Evolutionary conservation across 352 stramenopile genomes (phyloP), one percentile per base, ranked within the genome.

Genomic region (Halophytophthora batemanensis): DNA sequence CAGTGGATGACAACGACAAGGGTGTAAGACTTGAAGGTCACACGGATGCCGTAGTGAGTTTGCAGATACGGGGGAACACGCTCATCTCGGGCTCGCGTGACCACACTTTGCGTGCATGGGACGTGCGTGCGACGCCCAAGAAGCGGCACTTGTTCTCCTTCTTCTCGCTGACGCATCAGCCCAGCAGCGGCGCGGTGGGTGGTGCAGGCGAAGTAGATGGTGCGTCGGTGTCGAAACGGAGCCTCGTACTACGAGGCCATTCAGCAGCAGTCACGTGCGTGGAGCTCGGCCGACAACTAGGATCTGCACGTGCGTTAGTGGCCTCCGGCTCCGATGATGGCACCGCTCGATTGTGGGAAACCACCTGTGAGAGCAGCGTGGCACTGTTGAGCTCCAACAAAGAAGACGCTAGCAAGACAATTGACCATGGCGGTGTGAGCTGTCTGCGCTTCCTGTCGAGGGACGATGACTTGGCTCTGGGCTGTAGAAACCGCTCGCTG

Each of bases 311-410:
- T 15, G 64, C 68, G 44, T 59, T 89, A 21, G 65, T 91, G 6
- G 78, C 64, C 6, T 90, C 82, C 10, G 80, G 82, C 8, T 89
- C 82, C 0, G 64, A 80, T 25, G 80, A 91, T 38, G 71, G 71
- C 38, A 85, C 78, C 0, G 82, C 88, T 42, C 78, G 83, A 14
- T 53, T 93, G 22, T 93, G 83, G 80, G 81, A 91, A 40, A 84
- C 77, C 1, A 79, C 66, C 19, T 75, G 77, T 29, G 80, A 90
- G 23, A 69, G 37, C 25, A 86, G 72, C 25, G 65, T 86, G 12
- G 69, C 70, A 1, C 44, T 90, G 7, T 44, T 93, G 40, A 71
- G 77, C 35, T 59, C 59, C 3, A 67, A 69, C 50, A 71, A 66
- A 18, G 18, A 68, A 31, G 33, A 38, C 33, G 6, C 3, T 8